These are phyloP conservation scores for Pichia nanzhaoensis DNA, from an alignment of 805 yeast species.

Conservation along the genomic window DNA sequence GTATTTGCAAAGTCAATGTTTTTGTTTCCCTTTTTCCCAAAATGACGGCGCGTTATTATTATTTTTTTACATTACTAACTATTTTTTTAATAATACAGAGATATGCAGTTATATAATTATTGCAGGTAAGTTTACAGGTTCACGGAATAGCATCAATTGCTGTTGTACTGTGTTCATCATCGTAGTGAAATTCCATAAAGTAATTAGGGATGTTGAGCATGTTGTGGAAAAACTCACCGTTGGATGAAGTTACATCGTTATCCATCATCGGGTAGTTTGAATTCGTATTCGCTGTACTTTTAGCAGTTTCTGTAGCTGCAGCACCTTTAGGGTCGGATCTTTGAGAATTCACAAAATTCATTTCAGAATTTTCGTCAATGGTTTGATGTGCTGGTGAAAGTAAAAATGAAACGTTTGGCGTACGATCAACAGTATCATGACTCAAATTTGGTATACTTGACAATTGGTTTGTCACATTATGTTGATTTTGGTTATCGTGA, in stretches of 20 bases:
- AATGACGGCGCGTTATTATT: too few species aligned
- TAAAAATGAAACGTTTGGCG: constrained; percentile 8
- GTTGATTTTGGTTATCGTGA: too few species aligned
- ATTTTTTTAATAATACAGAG: too few species aligned
- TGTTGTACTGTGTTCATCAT: not conserved
- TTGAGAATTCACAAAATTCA: too few species aligned
- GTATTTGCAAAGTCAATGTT: too few species aligned
- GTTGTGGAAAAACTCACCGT: constrained; percentile 21
- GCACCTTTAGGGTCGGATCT: not conserved
- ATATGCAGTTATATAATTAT: too few species aligned
- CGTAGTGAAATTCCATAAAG: constrained; percentile 19
- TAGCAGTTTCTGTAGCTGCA: not conserved
- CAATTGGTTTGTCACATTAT: not conserved
- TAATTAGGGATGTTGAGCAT: constrained; percentile 29
- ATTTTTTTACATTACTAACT: too few species aligned
- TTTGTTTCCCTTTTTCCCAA: too few species aligned
- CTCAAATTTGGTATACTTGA: not conserved
- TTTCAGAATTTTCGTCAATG: not conserved
- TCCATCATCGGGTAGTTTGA: not conserved
- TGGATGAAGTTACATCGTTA: not conserved
- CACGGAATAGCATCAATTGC: not conserved
- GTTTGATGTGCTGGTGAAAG: constrained; percentile 2
- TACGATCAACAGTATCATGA: not conserved
- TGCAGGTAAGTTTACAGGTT: not conserved
- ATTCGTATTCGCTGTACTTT: not conserved